These are phyloP conservation scores for Chrysophaeum taylorii DNA, from an alignment of 352 stramenopile species.

Conservation along the genomic window DNA sequence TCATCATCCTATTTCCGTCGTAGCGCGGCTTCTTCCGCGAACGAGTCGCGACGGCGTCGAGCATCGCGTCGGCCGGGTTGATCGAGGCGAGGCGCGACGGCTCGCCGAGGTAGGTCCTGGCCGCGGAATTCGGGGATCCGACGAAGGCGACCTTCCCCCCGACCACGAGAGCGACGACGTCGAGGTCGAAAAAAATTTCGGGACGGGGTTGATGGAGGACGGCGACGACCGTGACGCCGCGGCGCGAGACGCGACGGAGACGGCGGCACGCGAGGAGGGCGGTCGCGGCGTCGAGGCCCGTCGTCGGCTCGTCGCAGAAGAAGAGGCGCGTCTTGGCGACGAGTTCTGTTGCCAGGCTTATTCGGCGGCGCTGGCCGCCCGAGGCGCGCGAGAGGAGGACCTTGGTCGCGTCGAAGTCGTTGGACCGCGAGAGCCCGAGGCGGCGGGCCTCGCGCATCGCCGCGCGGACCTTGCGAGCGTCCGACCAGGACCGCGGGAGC, in stretches of 20 bases:
- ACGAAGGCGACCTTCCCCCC: not conserved
- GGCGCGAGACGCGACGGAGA: not conserved
- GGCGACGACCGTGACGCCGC: not conserved
- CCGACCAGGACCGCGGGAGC: not conserved
- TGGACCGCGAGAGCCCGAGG: not conserved
- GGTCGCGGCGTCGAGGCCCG: not conserved
- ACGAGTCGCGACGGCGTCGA: too few species aligned
- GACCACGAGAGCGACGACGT: not conserved
- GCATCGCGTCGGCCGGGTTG: slow-evolving; percentile 5
- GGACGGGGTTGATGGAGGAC: not conserved
- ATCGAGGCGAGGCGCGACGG: not conserved
- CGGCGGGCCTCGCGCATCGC: not conserved
- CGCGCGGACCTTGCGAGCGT: not conserved
- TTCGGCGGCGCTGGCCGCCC: slow-evolving; percentile 6
- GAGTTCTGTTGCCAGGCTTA: not conserved
- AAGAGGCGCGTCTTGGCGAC: not conserved
- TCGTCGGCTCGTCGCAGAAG: slow-evolving; percentile 2
- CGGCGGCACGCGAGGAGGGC: not conserved
- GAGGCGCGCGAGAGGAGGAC: not conserved
- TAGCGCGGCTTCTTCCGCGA: too few species aligned
- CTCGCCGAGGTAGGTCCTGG: not conserved
- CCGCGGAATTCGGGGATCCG: not conserved
- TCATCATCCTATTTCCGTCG: too few species aligned
- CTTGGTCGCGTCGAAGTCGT: not conserved
- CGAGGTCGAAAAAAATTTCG: not conserved